phyloP scores from a whole-genome alignment of 352 stramenopile genomes.

The Globisporangium lucens region DNA sequence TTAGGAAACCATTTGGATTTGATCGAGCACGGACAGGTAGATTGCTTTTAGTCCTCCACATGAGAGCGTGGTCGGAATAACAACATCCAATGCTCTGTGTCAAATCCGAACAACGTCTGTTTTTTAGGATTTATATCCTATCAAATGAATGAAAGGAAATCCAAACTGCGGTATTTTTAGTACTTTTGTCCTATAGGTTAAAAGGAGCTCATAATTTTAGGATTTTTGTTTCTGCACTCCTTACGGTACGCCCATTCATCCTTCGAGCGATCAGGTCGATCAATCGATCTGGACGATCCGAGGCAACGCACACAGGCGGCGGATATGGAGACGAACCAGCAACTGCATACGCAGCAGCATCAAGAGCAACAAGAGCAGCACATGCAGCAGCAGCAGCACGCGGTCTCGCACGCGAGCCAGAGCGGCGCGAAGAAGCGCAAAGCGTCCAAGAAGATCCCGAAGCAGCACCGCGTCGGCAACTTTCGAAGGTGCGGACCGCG shows the following conservation, averaged over 20 bases:
- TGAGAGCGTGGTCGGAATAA: no score
- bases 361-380: background rate
- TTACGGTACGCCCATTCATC: background rate
- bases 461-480: conserved; percentile 66
- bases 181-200: no score
- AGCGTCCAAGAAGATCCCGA: conserved; percentile 25
- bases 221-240: no score
- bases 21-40: no score
- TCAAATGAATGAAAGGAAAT: no score
- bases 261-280: background rate
- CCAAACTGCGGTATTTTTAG: no score
- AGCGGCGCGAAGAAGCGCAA: conserved; percentile 20
- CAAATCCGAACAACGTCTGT: no score
- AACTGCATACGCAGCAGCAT: background rate
- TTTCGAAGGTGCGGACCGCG: conserved; percentile 48
- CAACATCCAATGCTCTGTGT: no score
- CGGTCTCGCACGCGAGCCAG: background rate
- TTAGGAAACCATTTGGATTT: no score
- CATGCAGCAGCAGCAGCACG: background rate
- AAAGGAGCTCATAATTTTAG: no score
- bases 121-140: no score
- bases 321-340: background rate
- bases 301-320: background rate
- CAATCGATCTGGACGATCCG: background rate
- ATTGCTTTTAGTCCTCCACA: no score